Evolutionary conservation across 306 rosid genomes (phyloP), one percentile per base, ranked within the genome.

Genomic region (Senna tora): DNA sequence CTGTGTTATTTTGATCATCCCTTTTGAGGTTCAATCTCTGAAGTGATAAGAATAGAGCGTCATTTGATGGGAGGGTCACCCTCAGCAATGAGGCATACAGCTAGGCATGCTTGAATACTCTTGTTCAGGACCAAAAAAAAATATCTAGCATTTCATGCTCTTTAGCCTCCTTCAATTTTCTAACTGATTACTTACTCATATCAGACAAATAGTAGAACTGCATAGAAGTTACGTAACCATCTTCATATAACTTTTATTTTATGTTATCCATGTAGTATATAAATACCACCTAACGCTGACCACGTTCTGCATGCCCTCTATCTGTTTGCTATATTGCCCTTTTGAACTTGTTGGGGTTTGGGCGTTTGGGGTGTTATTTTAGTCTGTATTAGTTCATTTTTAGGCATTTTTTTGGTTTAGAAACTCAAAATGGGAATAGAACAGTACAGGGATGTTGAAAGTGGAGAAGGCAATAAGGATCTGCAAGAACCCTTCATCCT

Each of bases 401-500:
- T 32, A 60, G 45, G 43, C 19, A 42, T 71, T 45, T 14, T 9
- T 67, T 57, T 32, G 22, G 22, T 25, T 55, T n/a, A 58, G 57
- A 33, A 58, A 33, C 34, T 34, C 39, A 65, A 43, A 60, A 90
- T 90, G 96, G 57, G 75, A 53, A 88, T 79, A 54, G 94, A 78
- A 77, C 76, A 76, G 56, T 39, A 65, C 50, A 83, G 62, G 60
- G 91, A 86, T 64, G 76, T 73, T 78, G 93, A 84, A 66, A 88
- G 36, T 82, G 86, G 81, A 58, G 85, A 72, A 57, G 56, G 17
- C 39, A 62, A 3, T 2, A 59, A 57, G 49, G 63, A 73, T 75
- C 82, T 88, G 81, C 86, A 79, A 22, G 65, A 79, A 43, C 92
- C 96, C 10, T 76, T 90, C 22, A 79, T 84, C 71, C 74, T 30